These are phyloP conservation scores for Apophysomyces variabilis DNA, from an alignment of 371 early-diverging fungal species.

Conservation along the genomic window DNA sequence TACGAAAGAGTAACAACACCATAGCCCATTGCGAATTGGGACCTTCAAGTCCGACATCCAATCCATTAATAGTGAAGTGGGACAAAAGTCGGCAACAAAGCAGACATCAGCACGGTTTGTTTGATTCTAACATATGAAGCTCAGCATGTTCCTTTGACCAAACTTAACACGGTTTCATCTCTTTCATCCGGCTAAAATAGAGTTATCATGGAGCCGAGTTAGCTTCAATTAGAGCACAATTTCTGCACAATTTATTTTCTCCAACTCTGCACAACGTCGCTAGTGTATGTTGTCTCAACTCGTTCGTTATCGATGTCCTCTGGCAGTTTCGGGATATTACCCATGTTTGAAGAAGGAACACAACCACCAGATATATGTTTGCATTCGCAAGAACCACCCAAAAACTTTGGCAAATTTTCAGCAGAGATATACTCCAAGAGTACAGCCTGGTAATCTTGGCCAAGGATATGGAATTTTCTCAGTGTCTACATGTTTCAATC, in stretches of 20 bases:
- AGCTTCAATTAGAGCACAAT: no score
- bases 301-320: slow-evolving; percentile 26
- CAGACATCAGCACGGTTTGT: no score
- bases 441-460: slow-evolving; percentile 58
- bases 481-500: slow-evolving; percentile 44
- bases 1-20: no score
- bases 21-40: no score
- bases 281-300: slow-evolving; percentile 32
- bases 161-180: not conserved
- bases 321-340: slow-evolving; percentile 24
- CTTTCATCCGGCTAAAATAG: not conserved
- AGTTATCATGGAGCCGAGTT: not conserved
- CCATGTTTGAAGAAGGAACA: slow-evolving; percentile 44
- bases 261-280: slow-evolving; percentile 31
- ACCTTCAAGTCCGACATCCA: no score
- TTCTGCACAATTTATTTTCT: not conserved
- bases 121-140: no score
- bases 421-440: slow-evolving; percentile 72
- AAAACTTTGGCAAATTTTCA: slow-evolving; percentile 71
- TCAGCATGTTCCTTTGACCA: no score
- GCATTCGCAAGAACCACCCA: slow-evolving; percentile 80
- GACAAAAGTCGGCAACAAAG: no score
- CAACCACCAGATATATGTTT: slow-evolving; percentile 78
- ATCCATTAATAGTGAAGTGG: no score
- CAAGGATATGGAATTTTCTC: slow-evolving; percentile 75